Evolutionary conservation across 2,329 filamentous ascomycete genomes (phyloP).

Genomic region (Allantophomopsis cytisporea): DNA sequence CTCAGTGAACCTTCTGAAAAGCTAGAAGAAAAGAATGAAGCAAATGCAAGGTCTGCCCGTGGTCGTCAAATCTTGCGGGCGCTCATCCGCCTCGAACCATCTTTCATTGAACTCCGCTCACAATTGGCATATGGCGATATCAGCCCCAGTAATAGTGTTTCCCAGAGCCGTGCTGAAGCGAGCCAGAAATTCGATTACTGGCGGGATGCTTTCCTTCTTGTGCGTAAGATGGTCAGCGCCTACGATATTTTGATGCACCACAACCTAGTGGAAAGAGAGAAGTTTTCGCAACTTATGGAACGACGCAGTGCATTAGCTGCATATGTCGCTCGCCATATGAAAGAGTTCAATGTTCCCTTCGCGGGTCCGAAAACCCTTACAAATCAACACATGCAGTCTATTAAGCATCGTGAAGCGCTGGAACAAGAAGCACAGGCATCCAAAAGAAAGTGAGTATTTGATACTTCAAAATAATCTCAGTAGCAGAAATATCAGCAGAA

Average conservation of each 20-base stretch:
- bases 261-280: conserved; percentile 11
- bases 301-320: conserved; percentile 20
- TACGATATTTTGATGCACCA: conserved; percentile 16
- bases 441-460: too few relatives aligned
- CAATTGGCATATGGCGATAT: conserved; percentile 9
- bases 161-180: background rate
- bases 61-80: conserved; percentile 36
- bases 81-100: conserved; percentile 27
- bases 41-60: conserved; percentile 25
- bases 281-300: conserved; percentile 2
- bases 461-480: too few relatives aligned
- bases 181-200: conserved; percentile 1
- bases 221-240: conserved; percentile 17
- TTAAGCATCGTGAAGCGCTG: background rate
- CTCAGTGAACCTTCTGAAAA: conserved; percentile 7
- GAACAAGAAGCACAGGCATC: background rate
- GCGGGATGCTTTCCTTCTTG: conserved; percentile 10
- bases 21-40: conserved; percentile 7
- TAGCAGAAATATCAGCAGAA: too few relatives aligned
- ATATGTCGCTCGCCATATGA: conserved; percentile 16
- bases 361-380: too few relatives aligned
- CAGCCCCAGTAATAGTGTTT: background rate
- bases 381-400: background rate
- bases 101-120: conserved; percentile 13
- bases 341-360: conserved; percentile 1